Evolutionary conservation across 768 basidiomycete species (phyloP).

Genomic region (Lactarius deliciosus): DNA sequence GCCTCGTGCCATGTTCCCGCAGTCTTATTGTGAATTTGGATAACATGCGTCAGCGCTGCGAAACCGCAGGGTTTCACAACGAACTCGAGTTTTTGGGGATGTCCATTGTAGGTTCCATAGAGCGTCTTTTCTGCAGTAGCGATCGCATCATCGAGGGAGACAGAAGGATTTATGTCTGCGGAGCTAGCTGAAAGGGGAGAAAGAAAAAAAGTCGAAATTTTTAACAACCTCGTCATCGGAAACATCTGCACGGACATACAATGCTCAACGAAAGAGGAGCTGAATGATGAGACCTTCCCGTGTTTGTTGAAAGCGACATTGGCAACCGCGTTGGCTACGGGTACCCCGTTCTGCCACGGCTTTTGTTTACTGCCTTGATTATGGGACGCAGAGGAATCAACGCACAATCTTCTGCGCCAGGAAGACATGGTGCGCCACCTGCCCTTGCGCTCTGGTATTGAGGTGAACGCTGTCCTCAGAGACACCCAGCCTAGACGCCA

Average conservation of each 20-base stretch:
- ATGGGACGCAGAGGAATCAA: not conserved
- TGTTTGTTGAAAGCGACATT: conserved; percentile 47
- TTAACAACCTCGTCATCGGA: not conserved
- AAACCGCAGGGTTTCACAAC: conserved; percentile 42
- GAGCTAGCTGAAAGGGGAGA: conserved; percentile 17
- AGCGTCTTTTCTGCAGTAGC: conserved; percentile 40
- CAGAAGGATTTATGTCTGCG: conserved; percentile 38
- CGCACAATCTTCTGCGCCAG: conserved; percentile 32
- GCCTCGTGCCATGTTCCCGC: conserved; percentile 54
- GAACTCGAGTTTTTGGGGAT: conserved; percentile 43
- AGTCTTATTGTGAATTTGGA: conserved; percentile 45
- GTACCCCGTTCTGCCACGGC: conserved; percentile 35
- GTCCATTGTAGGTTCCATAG: conserved; percentile 43
- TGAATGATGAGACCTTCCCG: conserved; percentile 44
- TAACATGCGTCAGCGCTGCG: conserved; percentile 41
- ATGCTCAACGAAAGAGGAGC: conserved; percentile 47
- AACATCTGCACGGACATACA: conserved; percentile 33
- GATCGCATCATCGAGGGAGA: conserved; percentile 41
- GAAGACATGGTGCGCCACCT: conserved; percentile 30
- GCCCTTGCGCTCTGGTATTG: conserved; percentile 28
- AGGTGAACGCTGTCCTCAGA: conserved; percentile 24
- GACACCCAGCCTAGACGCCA: conserved; percentile 31
- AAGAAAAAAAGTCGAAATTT: no score
- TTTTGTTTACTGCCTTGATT: not conserved
- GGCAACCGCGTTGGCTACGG: conserved; percentile 44